Evolutionary conservation across 768 basidiomycete genomes (phyloP), one percentile per base, ranked within the genome.

Genomic region (Phanerochaete carnosa): DNA sequence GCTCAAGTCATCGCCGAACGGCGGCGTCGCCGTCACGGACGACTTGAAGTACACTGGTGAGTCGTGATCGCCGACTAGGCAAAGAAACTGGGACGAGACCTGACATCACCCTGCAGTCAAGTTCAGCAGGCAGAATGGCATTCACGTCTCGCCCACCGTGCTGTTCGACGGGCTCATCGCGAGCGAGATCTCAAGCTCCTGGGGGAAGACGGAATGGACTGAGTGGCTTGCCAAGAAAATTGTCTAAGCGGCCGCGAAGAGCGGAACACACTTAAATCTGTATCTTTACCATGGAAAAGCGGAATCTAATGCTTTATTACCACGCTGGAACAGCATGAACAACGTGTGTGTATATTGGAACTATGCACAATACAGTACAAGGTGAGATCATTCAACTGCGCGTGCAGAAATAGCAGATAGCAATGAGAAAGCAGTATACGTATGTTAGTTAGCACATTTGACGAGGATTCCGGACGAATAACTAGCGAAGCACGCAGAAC

Each of bases 41-140:
- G 91, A 92, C 64, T 76, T 97, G 62, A 97, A 96, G 75, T 93
- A 94, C 70, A 88, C 84, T n/a, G 82, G 94, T 95, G 68, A 57
- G 89, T 77, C 13, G 13, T 35, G n/a, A n/a, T 43, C 12, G 15
- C 12, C 55, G n/a, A 4, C 55, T 13, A 16, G 33, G 13, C 33
- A 2, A 1, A 52, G 46, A 12, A 32, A 5, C 12, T 4, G 11
- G 12, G 19, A 37, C 55, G 11, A 19, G 30, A 25, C 12, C 30
- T 22, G 39, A 13, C 5, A 4, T 13, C 51, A 32, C 33, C 46
- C 29, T 61, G 30, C 66, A 95, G 93, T 97, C 79, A 97, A 95
- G 74, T 88, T 89, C 71, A 85, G 90, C 16, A 80, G 95, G 63
- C 95, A 97, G 76, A 97, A 98, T 62, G 81, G 91, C 2, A 85